A percentile compares a stretch with the other conserved stretches of the same genome.
Evolutionary conservation across 2,329 filamentous ascomycete genomes (phyloP).

Genomic region (Diaporthe aspalathi): DNA sequence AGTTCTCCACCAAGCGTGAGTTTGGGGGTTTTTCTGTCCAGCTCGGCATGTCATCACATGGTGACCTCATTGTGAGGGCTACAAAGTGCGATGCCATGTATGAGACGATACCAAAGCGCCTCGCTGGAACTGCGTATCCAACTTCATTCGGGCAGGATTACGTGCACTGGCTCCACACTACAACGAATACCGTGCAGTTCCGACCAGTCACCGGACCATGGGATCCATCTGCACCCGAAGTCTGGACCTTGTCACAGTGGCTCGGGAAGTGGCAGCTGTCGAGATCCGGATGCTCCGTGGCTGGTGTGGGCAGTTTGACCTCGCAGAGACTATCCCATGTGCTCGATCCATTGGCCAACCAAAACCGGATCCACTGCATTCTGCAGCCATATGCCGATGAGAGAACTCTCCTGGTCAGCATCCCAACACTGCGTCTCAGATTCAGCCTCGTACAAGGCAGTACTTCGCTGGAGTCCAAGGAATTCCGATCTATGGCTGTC

Average conservation of each 20-base stretch:
- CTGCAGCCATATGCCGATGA: constrained; percentile 36
- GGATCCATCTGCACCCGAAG: constrained; percentile 50
- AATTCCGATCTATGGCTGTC: constrained; percentile 62
- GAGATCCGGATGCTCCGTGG: constrained; percentile 41
- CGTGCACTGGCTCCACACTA: constrained; percentile 59
- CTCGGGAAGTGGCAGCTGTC: constrained; percentile 42
- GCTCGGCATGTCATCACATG: constrained; percentile 45
- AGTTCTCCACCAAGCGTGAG: constrained; percentile 51
- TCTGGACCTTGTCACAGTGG: constrained; percentile 18
- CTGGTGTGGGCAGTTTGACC: constrained; percentile 51
- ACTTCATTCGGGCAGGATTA: constrained; percentile 51
- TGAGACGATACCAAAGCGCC: constrained; percentile 52
- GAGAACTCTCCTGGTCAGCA: constrained; percentile 49
- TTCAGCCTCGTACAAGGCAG: constrained; percentile 54
- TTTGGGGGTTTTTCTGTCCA: constrained; percentile 49
- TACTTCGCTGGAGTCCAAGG: constrained; percentile 53
- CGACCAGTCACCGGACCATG: constrained; percentile 48
- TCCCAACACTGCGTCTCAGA: constrained; percentile 60
- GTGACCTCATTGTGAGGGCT: constrained; percentile 50
- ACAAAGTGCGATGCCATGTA: constrained; percentile 29
- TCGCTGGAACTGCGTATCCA: constrained; percentile 49
- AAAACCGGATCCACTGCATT: constrained; percentile 50
- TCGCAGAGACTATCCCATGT: constrained; percentile 47
- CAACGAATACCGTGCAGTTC: constrained; percentile 48
- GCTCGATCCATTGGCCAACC: constrained; percentile 52